phyloP scores from a whole-genome alignment of 2,329 filamentous ascomycete genomes.

The Thelonectria rubi region DNA sequence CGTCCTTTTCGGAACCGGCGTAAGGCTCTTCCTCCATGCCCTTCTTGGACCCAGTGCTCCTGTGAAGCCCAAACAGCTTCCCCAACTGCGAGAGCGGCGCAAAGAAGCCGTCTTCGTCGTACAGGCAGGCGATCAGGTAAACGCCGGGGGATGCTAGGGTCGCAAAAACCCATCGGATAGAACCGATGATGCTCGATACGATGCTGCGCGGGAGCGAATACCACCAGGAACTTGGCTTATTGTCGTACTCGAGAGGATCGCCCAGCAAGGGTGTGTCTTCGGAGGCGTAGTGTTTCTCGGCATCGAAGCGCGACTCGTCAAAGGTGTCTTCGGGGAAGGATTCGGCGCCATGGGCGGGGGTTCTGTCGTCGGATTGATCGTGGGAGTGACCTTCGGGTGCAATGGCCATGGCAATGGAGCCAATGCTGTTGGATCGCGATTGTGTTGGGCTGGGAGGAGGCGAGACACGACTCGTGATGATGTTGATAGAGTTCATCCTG shows the following conservation, averaged over 20 bases:
- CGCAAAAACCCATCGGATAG: slow-evolving; percentile 80
- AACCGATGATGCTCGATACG: slow-evolving; percentile 75
- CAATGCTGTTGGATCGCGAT: slow-evolving; percentile 69
- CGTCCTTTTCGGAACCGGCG: slow-evolving; percentile 40
- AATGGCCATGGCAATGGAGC: slow-evolving; percentile 59
- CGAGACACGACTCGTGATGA: slow-evolving; percentile 85
- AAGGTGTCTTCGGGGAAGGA: slow-evolving; percentile 49
- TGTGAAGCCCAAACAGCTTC: slow-evolving; percentile 65
- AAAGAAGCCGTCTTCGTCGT: slow-evolving; percentile 81
- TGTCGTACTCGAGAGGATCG: slow-evolving; percentile 46
- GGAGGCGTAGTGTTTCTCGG: slow-evolving; percentile 49
- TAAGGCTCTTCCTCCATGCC: slow-evolving; percentile 41
- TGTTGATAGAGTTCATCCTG: slow-evolving; percentile 97
- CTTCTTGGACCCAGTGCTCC: slow-evolving; percentile 56
- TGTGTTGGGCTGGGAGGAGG: slow-evolving; percentile 65
- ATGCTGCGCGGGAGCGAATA: slow-evolving; percentile 72
- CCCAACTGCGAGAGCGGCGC: slow-evolving; percentile 78
- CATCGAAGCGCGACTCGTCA: slow-evolving; percentile 49
- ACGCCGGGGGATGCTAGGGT: slow-evolving; percentile 82
- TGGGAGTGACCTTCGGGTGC: slow-evolving; percentile 50
- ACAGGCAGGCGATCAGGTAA: slow-evolving; percentile 85
- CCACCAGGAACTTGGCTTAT: slow-evolving; percentile 58
- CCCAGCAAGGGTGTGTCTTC: slow-evolving; percentile 74
- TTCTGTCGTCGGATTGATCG: slow-evolving; percentile 43
- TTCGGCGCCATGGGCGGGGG: slow-evolving; percentile 48